A percentile compares a stretch with the other conserved stretches of the same genome.
These are phyloP conservation scores for Hanseniaspora singularis DNA, from an alignment of 805 yeast species.

Conservation along the genomic window DNA sequence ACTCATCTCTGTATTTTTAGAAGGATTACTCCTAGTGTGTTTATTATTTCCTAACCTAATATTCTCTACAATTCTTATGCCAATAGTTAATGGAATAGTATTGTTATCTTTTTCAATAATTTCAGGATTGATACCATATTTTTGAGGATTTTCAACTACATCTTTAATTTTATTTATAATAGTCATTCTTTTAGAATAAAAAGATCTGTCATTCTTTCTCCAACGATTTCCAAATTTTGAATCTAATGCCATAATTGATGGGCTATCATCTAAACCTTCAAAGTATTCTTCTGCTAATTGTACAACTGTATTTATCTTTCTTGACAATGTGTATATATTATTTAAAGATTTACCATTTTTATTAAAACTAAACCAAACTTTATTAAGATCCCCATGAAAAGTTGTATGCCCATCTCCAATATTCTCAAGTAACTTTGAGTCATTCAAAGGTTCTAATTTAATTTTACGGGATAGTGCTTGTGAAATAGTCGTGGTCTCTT, in stretches of 20 bases:
- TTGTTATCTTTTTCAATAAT: conserved; percentile 14
- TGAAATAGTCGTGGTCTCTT: neutral
- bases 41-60: conserved; percentile 25
- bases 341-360: neutral
- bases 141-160: conserved; percentile 20
- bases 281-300: conserved; percentile 26
- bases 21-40: conserved; percentile 15
- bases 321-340: conserved; percentile 20
- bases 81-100: conserved; percentile 18
- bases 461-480: neutral
- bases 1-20: conserved; percentile 20
- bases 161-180: conserved; percentile 23
- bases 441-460: conserved; percentile 10
- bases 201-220: conserved; percentile 24
- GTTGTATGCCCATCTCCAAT: conserved; percentile 3
- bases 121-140: conserved; percentile 19
- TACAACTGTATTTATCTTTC: conserved; percentile 22
- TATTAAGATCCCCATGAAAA: neutral
- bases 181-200: conserved; percentile 25
- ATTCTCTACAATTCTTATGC: conserved; percentile 24
- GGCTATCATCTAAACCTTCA: conserved; percentile 24
- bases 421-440: neutral
- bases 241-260: conserved; percentile 24
- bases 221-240: conserved; percentile 25
- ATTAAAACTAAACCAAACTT: neutral